Base-by-base conservation (phyloP, 352 stramenopile species). In the Pythium sukuiense region DNA sequence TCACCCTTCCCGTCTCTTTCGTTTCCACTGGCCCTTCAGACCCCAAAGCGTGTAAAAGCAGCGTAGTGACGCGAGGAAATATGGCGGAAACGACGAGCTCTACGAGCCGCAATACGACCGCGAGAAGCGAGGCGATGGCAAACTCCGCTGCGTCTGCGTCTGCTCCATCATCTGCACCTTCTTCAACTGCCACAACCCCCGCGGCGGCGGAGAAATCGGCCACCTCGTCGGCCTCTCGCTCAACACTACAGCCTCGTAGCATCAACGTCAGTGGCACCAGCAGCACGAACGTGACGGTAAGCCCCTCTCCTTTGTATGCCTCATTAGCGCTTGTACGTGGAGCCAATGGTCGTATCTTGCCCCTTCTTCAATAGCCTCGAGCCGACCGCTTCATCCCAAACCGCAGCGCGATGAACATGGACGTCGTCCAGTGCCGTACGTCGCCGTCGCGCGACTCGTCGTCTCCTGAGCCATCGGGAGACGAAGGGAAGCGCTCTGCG, bases 381-480 rank as follows among this genome's bases (percentile, higher is more conserved):
- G 80, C 78, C 11, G 87, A 95, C 65, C 80, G 87, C 41, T 95
- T 93, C 71, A 95, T 95, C 58, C 87, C 87, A 30, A 95, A 90
- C 65, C 84, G 87, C 2, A 90, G 85, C 55, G 87, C 87, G 35
- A 95, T 93, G 87, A 92, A 93, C 75, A 79, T 95, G 69, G 85
- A 93, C 50, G 67, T 89, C 39, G 82, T 82, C 55, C 82, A 91
- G 65, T 91, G 82, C 59, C 82, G 83, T 24, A 88, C 84, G 39
- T 83, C 84, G 6, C 63, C 58, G 18, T 72, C 65, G 59, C 65
- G 65, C 12, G 65, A 67, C n/a, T 61, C 54, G 35, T 61, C 59
- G 33, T 72, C 63, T 50, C 43, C 73, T 43, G 29, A 77, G 70
- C 60, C 80, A 61, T 57, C 61, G 3, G 32, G 41, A 39, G 43